Evolutionary conservation across 257 asterid genomes (phyloP), one percentile per base, ranked within the genome.

Genomic region (Solanum rostratum): DNA sequence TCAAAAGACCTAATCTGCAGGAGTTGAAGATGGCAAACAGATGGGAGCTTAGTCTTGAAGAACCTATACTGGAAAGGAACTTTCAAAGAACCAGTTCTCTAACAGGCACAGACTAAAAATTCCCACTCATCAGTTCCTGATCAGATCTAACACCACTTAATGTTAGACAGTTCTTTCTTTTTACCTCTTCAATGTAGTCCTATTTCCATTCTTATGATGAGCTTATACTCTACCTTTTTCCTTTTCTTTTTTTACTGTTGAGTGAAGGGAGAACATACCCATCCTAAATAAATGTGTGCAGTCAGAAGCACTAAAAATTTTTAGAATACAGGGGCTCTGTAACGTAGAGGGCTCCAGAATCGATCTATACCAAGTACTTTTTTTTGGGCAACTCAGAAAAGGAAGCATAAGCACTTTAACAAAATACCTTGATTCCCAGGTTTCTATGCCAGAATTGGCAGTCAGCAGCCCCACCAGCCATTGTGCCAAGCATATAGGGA

Each of bases 401-500:
- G 41, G 63, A 78, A 78, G 39, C 16, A 8, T 14, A 50, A 50
- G 43, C 50, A 50, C 11, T 50, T 78, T 5, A 68, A 52, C 46
- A 1, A 52, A 52, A 54, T 86, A 93, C 97, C 98, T 95, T 94
- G 27, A 93, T 89, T 29, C 98, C 98, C 80, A 94, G 86, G 88
- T 94, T 94, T 78, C 96, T 91, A 90, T 92, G 96, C 98, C 98
- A 94, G 92, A 94, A 94, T 89, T 93, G 98, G 90, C 98, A 94
- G 88, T 94, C 98, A 49, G 98, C 97, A 69, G 96, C 99, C 82
- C 99, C 98, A 85, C 98, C 99, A 87, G 97, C 99, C 99, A 94
- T 94, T 79, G 99, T 95, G 41, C 98, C 98, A 85, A 93, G 97
- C 98, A 94, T 93, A 91, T 95, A 92, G 1, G 97, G 98, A 63